Conservation (phyloP, 306 rosid species). For the Quercus berberidifolia region DNA sequence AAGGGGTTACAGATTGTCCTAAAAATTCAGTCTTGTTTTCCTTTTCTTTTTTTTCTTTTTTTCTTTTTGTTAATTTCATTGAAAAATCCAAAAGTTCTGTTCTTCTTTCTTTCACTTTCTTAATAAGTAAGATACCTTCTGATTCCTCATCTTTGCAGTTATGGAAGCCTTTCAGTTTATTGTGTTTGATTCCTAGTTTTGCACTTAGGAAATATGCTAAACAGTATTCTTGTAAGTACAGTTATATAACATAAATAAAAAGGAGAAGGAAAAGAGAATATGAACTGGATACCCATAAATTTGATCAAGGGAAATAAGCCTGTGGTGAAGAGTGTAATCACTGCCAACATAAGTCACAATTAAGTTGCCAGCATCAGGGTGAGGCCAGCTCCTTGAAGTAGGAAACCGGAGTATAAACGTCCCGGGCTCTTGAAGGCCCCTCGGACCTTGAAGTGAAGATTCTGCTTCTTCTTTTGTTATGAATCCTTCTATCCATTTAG, state of each 20-base stretch:
- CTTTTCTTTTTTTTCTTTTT: background rate
- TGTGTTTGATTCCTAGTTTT: background rate
- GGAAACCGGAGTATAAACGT: slow-evolving; percentile 92
- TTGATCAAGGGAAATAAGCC: slow-evolving; percentile 64
- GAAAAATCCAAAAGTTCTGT: no score
- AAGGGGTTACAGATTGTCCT: background rate
- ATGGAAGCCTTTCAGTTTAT: background rate
- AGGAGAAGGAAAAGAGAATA: slow-evolving; percentile 1
- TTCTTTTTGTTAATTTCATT: background rate
- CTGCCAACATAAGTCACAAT: slow-evolving; percentile 73
- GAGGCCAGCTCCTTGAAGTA: slow-evolving; percentile 97
- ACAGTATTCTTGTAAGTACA: background rate
- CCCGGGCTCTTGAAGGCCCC: slow-evolving; percentile 86
- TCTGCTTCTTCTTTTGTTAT: slow-evolving; percentile 94
- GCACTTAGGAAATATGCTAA: background rate
- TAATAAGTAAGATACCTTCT: no score
- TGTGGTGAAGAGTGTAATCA: slow-evolving; percentile 67
- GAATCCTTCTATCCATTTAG: slow-evolving; percentile 97
- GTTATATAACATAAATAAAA: background rate
- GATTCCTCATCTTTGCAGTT: background rate
- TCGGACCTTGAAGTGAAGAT: slow-evolving; percentile 75
- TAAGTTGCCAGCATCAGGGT: slow-evolving; percentile 92
- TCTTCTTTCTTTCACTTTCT: no score
- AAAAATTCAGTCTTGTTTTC: background rate
- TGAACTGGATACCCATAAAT: slow-evolving; percentile 43